These are phyloP conservation scores for Canna indica DNA, from an alignment of 176 grass and related monocot species.

Conservation along the genomic window DNA sequence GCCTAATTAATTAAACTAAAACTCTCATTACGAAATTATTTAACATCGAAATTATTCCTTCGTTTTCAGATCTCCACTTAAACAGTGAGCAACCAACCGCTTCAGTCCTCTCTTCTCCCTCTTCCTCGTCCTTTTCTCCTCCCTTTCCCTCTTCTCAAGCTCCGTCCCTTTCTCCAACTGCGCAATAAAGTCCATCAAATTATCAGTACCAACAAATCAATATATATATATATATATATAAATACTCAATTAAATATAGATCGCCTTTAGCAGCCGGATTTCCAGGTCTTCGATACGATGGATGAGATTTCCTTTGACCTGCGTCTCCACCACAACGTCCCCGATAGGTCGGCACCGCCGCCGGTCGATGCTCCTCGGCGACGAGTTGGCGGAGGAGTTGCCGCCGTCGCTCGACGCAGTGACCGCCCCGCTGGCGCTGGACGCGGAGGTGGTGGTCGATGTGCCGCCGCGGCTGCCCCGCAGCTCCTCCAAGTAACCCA, in stretches of 20 bases:
- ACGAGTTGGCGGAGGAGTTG: conserved; percentile 21
- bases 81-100: background rate
- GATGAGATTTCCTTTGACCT: conserved; percentile 35
- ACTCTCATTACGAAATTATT: background rate
- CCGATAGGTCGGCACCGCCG: conserved; percentile 24
- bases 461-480: conserved; percentile 1
- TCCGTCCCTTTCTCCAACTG: background rate
- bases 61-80: conserved; percentile 1
- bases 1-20: no score
- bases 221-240: background rate
- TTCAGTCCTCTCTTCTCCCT: background rate
- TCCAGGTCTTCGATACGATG: conserved; percentile 36
- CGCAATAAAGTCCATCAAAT: background rate
- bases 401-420: conserved; percentile 12
- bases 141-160: background rate
- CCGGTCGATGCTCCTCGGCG: conserved; percentile 21
- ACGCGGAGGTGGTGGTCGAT: background rate
- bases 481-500: conserved; percentile 49
- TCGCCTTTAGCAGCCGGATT: conserved; percentile 30
- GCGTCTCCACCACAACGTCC: conserved; percentile 31
- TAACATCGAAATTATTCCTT: background rate
- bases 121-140: background rate
- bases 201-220: background rate
- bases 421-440: background rate
- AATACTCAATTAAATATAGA: background rate